Evolutionary conservation across 805 yeast genomes (phyloP).

Genomic region (Candida bentonensis): DNA sequence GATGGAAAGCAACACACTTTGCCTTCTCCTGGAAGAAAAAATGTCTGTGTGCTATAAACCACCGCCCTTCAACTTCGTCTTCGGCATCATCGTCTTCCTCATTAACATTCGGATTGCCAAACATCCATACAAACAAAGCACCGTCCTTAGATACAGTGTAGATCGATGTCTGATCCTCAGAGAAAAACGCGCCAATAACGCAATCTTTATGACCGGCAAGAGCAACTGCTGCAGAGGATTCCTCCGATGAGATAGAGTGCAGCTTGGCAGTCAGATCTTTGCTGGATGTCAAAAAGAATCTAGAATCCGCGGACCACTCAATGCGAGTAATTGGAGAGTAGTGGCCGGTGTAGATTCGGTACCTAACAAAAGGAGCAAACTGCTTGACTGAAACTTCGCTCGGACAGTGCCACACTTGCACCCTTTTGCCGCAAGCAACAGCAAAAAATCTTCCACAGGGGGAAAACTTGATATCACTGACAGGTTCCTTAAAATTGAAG

Average conservation of each 20-base stretch:
- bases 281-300: slow-evolving; percentile 74
- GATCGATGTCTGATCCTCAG: slow-evolving; percentile 74
- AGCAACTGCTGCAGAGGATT: slow-evolving; percentile 65
- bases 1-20: slow-evolving; percentile 73
- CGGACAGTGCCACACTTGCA: slow-evolving; percentile 93
- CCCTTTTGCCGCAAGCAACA: slow-evolving; percentile 62
- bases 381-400: slow-evolving; percentile 68
- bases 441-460: slow-evolving; percentile 86
- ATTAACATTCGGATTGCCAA: slow-evolving; percentile 39
- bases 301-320: slow-evolving; percentile 82
- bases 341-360: slow-evolving; percentile 86
- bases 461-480: slow-evolving; percentile 63
- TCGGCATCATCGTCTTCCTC: slow-evolving; percentile 26
- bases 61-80: slow-evolving; percentile 31
- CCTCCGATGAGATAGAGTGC: slow-evolving; percentile 60
- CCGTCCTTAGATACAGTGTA: slow-evolving; percentile 92
- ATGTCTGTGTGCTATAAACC: slow-evolving; percentile 75
- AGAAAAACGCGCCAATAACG: slow-evolving; percentile 77
- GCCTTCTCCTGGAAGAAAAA: slow-evolving; percentile 58
- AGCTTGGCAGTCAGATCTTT: slow-evolving; percentile 83
- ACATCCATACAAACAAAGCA: slow-evolving; percentile 87
- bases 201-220: slow-evolving; percentile 88
- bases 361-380: slow-evolving; percentile 91
- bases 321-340: slow-evolving; percentile 64
- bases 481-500: slow-evolving; percentile 78